Evolutionary conservation across 148 eudicot species (phyloP).

Genomic region (Silene latifolia): DNA sequence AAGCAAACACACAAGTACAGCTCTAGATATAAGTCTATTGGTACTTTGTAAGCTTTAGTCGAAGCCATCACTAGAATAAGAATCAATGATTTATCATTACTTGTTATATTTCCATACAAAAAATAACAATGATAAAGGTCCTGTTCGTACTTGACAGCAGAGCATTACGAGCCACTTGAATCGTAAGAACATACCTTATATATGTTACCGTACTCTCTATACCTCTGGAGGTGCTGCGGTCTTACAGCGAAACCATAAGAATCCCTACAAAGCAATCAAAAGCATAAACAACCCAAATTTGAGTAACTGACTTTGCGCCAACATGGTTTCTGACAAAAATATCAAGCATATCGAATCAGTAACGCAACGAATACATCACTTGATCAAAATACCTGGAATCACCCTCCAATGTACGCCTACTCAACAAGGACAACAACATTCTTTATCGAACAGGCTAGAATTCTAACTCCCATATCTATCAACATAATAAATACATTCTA

Average conservation of each 20-base stretch:
- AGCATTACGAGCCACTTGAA: neutral
- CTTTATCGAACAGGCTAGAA: slow-evolving; percentile 35
- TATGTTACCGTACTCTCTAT: slow-evolving; percentile 58
- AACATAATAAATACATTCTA: slow-evolving; percentile 1
- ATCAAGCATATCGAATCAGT: neutral
- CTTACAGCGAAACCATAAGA: slow-evolving; percentile 87
- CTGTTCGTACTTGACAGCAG: too few species aligned
- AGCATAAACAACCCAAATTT: slow-evolving; percentile 14
- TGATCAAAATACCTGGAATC: slow-evolving; percentile 68
- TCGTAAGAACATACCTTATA: slow-evolving; percentile 46
- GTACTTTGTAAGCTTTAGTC: neutral
- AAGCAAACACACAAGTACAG: neutral
- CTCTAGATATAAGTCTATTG: neutral
- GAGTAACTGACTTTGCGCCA: neutral
- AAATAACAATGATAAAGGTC: neutral
- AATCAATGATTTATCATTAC: neutral
- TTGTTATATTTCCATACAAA: neutral
- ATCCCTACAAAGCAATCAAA: slow-evolving; percentile 56
- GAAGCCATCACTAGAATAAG: neutral
- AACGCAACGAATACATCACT: neutral
- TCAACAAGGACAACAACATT: slow-evolving; percentile 92
- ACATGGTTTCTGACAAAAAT: neutral
- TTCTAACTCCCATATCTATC: slow-evolving; percentile 56
- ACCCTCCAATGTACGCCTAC: slow-evolving; percentile 76
- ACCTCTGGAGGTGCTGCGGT: slow-evolving; percentile 79